Evolutionary conservation across 352 stramenopile genomes (phyloP), one percentile per base, ranked within the genome.

Genomic region (Globisporangium yorkense): DNA sequence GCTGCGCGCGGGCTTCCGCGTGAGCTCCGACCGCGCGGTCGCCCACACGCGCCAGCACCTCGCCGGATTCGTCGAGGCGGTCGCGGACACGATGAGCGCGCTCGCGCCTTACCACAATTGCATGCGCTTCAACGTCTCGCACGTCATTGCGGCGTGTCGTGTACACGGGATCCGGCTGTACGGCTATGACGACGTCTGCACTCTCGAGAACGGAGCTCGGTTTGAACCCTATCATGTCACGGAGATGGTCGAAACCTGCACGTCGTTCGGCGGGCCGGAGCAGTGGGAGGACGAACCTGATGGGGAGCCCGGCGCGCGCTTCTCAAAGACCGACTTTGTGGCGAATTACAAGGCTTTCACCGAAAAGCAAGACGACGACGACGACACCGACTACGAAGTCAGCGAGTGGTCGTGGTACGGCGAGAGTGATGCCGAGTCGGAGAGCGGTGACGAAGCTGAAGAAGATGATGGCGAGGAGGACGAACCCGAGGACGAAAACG

Each of bases 161-260:
- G 63, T 84, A 51, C 79, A 84, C 44, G 80, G 80, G 13, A 88
- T 92, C 51, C 67, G 68, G 6, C 57, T 94, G 55, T 94, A 94
- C 45, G 84, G 84, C 48, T 92, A 89, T 63, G 80, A 92, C 60
- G 82, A 92, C 51, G 71, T 88, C 65, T 88, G 77, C 56, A 50
- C 76, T 48, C 50, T 92, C 27, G 66, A 69, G 48, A 46, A 40
- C 50, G 21, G 51, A 47, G 62, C 37, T 4, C 57, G 35, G 2
- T 48, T 50, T 7, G 63, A 80, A n/a, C 50, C 62, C 7, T 80
- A 71, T 46, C 82, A 90, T 52, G 71, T 92, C 49, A 92, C 76
- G 1, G 82, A 92, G 66, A 74, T 92, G 48, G 77, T 90, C 5
- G 82, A 92, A 63, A 66, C 54, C 18, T 48, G 52, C 18, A 66